A percentile compares a stretch with the other conserved stretches of the same genome.
These are phyloP conservation scores for Beauveria medogensis DNA, from an alignment of 2,329 filamentous ascomycete genomes.

Conservation along the genomic window DNA sequence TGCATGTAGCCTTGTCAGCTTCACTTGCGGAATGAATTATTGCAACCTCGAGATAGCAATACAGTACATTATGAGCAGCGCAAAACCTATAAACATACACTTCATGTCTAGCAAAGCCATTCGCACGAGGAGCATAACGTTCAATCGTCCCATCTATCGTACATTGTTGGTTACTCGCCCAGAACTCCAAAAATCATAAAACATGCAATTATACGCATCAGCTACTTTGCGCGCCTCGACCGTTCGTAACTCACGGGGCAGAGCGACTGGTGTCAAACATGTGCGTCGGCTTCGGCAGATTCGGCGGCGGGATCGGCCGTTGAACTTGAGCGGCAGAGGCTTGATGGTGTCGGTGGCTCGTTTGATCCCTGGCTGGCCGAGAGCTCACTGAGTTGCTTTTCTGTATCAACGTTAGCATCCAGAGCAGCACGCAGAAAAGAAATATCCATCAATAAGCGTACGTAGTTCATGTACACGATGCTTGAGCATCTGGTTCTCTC, in stretches of 20 bases:
- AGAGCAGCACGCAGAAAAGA: background rate
- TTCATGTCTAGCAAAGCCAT: conserved; percentile 2
- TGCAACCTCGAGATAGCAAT: background rate
- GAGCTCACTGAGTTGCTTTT: conserved; percentile 44
- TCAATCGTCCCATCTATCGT: background rate
- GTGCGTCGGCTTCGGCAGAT: conserved; percentile 10
- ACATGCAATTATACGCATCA: background rate
- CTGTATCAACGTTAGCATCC: conserved; percentile 24
- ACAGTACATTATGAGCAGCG: background rate
- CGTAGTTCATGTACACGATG: conserved; percentile 66
- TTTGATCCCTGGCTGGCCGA: conserved; percentile 25
- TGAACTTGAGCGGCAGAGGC: conserved; percentile 39
- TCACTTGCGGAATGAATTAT: background rate
- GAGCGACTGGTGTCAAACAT: background rate
- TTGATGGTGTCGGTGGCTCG: conserved; percentile 42
- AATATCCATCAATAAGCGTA: conserved; percentile 23
- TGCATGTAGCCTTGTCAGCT: background rate
- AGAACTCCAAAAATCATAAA: conserved; percentile 1
- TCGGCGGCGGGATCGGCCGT: conserved; percentile 36
- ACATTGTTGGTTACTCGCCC: background rate
- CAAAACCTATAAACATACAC: background rate
- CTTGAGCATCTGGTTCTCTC: conserved; percentile 78
- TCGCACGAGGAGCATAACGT: background rate
- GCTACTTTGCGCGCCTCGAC: background rate
- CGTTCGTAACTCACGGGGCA: background rate